Evolutionary conservation across 306 rosid genomes (phyloP).

Genomic region (Vigna mungo): DNA sequence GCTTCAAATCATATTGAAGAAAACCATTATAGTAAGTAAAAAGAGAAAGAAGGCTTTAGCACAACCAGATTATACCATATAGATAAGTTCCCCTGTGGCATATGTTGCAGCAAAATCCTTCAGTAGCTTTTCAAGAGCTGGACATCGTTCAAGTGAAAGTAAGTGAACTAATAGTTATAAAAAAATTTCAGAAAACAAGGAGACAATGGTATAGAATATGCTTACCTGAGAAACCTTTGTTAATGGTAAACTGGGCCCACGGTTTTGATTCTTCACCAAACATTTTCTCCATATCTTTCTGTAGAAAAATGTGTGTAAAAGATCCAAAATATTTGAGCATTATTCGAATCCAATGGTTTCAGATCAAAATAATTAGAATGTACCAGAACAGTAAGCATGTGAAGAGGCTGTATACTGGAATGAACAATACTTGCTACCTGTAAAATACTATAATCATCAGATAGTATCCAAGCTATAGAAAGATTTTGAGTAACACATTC

Average conservation of each 20-base stretch:
- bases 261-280: constrained; percentile 45
- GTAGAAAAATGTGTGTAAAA: constrained; percentile 19
- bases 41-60: constrained; percentile 16
- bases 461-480: background rate
- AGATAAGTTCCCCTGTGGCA: constrained; percentile 55
- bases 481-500: background rate
- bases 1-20: background rate
- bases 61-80: constrained; percentile 42
- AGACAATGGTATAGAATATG: background rate
- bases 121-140: constrained; percentile 58
- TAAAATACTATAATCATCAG: constrained; percentile 36
- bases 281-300: constrained; percentile 53
- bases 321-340: constrained; percentile 18
- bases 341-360: constrained; percentile 18
- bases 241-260: constrained; percentile 47
- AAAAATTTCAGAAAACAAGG: background rate
- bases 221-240: constrained; percentile 53
- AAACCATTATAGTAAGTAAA: background rate
- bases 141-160: constrained; percentile 21
- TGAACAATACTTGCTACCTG: constrained; percentile 53
- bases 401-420: constrained; percentile 59
- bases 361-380: constrained; percentile 20
- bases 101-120: constrained; percentile 49
- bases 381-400: constrained; percentile 53
- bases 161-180: background rate